Evolutionary conservation across 352 stramenopile species (phyloP).

Genomic region (Hyaloperonospora brassicae): DNA sequence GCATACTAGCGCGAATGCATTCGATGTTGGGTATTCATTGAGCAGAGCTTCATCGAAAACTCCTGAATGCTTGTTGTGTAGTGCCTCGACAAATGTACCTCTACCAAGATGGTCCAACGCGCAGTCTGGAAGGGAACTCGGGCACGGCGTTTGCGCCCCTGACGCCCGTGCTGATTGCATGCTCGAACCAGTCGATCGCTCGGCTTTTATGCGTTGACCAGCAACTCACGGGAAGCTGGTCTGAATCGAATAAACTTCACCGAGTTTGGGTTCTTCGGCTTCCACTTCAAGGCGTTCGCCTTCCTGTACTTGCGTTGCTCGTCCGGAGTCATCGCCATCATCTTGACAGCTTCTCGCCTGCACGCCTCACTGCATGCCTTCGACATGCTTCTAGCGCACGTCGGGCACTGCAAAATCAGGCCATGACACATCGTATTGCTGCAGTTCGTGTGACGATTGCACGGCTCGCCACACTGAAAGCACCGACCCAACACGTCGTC

Average conservation of each 20-base stretch:
- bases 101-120: too few relatives aligned
- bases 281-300: constrained; percentile 41
- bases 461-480: constrained; percentile 51
- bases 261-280: constrained; percentile 47
- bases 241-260: constrained; percentile 51
- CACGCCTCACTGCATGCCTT: constrained; percentile 47
- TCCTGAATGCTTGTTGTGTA: background rate
- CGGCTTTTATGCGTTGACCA: constrained; percentile 8
- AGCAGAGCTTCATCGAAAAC: constrained; percentile 14
- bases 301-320: constrained; percentile 55
- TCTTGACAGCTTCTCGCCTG: constrained; percentile 44
- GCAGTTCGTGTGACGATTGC: constrained; percentile 43
- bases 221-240: constrained; percentile 25
- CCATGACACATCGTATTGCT: constrained; percentile 54
- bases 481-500: constrained; percentile 52
- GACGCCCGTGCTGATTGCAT: too few relatives aligned
- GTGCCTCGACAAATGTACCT: constrained; percentile 1
- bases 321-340: constrained; percentile 42
- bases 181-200: background rate
- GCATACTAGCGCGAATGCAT: constrained; percentile 17
- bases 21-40: constrained; percentile 7
- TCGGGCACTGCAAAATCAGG: constrained; percentile 49
- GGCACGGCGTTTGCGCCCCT: too few relatives aligned
- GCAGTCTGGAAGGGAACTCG: too few relatives aligned
- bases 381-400: constrained; percentile 28